Evolutionary conservation across 805 yeast genomes (phyloP).

Genomic region (Spathaspora hagerdaliae): DNA sequence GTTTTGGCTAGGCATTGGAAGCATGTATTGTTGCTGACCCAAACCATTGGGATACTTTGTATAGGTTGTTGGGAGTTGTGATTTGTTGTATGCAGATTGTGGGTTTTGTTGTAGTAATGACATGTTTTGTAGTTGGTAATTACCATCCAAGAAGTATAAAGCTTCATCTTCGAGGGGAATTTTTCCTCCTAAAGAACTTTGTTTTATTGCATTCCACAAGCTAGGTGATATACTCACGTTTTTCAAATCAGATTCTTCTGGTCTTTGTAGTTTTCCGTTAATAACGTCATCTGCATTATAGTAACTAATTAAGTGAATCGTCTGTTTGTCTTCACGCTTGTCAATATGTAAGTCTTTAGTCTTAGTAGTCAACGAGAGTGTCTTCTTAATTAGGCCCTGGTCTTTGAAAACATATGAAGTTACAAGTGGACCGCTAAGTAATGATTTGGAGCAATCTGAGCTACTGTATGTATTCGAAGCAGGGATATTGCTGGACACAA

Average conservation of each 20-base stretch:
- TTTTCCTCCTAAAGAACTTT: slow-evolving; percentile 57
- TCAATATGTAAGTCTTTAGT: slow-evolving; percentile 23
- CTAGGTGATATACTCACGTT: slow-evolving; percentile 44
- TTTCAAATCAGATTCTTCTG: slow-evolving; percentile 52
- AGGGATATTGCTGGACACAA: slow-evolving; percentile 3
- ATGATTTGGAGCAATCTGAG: slow-evolving; percentile 12
- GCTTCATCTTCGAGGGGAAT: slow-evolving; percentile 48
- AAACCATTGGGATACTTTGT: slow-evolving; percentile 2
- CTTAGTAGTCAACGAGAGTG: slow-evolving; percentile 60
- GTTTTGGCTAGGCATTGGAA: slow-evolving; percentile 8
- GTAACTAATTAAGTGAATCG: slow-evolving; percentile 75
- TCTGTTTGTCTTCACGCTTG: slow-evolving; percentile 30
- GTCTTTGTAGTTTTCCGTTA: slow-evolving; percentile 51
- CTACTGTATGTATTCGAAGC: slow-evolving; percentile 6
- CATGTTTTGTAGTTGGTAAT: slow-evolving; percentile 41
- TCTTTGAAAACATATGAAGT: slow-evolving; percentile 63
- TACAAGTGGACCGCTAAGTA: slow-evolving; percentile 53
- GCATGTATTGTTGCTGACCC: slow-evolving; percentile 8
- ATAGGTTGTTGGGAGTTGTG: slow-evolving; percentile 1
- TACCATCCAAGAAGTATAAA: slow-evolving; percentile 43
- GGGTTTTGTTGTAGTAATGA: slow-evolving; percentile 20
- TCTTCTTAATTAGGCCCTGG: slow-evolving; percentile 77
- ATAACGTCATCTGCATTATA: slow-evolving; percentile 73
- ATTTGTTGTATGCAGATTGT: slow-evolving; percentile 3
- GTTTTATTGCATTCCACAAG: slow-evolving; percentile 54